Evolutionary conservation across 495 filamentous ascomycete species (phyloP).

Genomic region (Penicillium bovifimosum): DNA sequence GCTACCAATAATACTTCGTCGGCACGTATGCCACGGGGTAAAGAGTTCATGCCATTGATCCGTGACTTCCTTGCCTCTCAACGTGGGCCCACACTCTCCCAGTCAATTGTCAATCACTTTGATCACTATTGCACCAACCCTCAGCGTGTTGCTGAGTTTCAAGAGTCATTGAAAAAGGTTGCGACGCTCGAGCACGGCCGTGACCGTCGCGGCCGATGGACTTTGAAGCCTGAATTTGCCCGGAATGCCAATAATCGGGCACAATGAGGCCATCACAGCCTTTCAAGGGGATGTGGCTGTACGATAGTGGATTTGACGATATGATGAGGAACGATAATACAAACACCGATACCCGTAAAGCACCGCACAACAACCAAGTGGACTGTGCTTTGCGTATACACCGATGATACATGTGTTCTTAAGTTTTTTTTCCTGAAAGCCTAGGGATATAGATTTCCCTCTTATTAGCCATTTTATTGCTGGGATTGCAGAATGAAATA

Average conservation of each 20-base stretch:
- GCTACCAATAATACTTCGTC: slow-evolving; percentile 26
- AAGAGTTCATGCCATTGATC: slow-evolving; percentile 68
- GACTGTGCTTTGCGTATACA: background rate
- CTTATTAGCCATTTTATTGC: too few relatives aligned
- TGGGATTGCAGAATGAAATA: too few relatives aligned
- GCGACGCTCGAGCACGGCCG: slow-evolving; percentile 49
- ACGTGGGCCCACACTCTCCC: slow-evolving; percentile 64
- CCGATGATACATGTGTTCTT: too few relatives aligned
- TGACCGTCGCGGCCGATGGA: slow-evolving; percentile 54
- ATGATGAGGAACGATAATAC: slow-evolving; percentile 2
- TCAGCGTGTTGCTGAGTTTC: slow-evolving; percentile 55
- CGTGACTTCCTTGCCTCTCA: slow-evolving; percentile 66
- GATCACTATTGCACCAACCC: slow-evolving; percentile 53
- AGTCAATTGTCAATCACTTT: slow-evolving; percentile 78
- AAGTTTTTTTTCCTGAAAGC: too few relatives aligned
- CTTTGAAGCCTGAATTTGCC: slow-evolving; percentile 55
- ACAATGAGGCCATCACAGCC: background rate
- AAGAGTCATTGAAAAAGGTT: slow-evolving; percentile 55
- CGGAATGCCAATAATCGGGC: background rate
- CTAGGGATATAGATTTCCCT: too few relatives aligned
- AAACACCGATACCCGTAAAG: background rate
- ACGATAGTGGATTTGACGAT: slow-evolving; percentile 2
- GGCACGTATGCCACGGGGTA: slow-evolving; percentile 25
- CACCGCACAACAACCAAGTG: background rate
- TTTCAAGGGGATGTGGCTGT: background rate